Conservation (phyloP, 2,329 filamentous ascomycete species). For the Colletotrichum sp. region DNA sequence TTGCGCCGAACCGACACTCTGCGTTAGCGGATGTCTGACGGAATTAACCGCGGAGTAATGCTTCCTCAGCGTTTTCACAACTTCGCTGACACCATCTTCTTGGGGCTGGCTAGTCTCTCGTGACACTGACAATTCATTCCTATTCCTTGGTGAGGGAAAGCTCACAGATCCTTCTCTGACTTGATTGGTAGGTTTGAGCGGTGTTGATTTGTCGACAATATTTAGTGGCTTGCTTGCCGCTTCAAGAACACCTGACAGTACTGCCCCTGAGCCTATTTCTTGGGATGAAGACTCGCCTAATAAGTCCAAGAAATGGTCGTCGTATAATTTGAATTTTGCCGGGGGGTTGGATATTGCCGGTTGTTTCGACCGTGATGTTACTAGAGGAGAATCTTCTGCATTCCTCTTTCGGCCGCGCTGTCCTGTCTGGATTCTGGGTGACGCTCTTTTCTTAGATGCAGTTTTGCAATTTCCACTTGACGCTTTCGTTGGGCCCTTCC, state of each 20-base stretch:
- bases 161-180: neutral
- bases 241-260: neutral
- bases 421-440: neutral
- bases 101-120: neutral
- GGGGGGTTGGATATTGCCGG: neutral
- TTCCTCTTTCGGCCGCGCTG: neutral
- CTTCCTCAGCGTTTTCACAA: neutral
- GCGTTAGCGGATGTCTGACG: neutral
- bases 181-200: neutral
- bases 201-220: neutral
- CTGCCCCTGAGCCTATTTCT: neutral
- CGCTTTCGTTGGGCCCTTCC: neutral
- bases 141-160: neutral
- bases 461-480: neutral
- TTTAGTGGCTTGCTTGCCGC: neutral
- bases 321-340: neutral
- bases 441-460: neutral
- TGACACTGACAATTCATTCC: neutral
- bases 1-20: neutral
- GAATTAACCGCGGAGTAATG: neutral
- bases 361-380: accelerated
- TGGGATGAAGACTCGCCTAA: neutral
- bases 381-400: accelerated
- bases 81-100: neutral
- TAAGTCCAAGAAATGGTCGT: neutral